Percentiles rank a stretch among this genome's conserved stretches.
Conservation (phyloP, 2,329 filamentous ascomycete species). For the Beauveria australis region DNA sequence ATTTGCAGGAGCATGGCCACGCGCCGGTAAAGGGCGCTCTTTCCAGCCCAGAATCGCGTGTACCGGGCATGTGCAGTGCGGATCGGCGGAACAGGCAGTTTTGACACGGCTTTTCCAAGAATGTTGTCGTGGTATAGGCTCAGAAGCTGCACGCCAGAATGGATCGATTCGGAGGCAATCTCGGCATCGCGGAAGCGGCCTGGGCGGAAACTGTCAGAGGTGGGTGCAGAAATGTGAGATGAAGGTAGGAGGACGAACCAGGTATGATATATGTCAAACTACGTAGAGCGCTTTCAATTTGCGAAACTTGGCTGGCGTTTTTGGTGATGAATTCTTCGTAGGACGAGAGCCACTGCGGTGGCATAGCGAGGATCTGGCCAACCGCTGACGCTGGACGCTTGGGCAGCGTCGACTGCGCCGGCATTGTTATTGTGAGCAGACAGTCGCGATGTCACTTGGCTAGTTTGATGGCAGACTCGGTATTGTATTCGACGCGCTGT, state of each 20-base stretch:
- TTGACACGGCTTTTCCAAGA: constrained; percentile 57
- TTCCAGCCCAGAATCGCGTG: constrained; percentile 57
- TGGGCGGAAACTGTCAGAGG: constrained; percentile 21
- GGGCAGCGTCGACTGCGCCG: constrained; percentile 9
- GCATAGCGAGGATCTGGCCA: constrained; percentile 43
- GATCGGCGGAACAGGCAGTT: constrained; percentile 45
- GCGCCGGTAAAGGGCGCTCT: constrained; percentile 64
- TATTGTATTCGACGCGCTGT: too few relatives aligned
- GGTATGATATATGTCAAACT: constrained; percentile 95
- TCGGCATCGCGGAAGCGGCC: constrained; percentile 86
- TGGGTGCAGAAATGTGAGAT: background rate
- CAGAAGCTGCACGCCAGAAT: constrained; percentile 81
- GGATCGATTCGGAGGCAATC: constrained; percentile 85
- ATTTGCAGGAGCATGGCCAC: constrained; percentile 79
- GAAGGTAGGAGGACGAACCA: constrained; percentile 36
- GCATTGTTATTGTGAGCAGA: constrained; percentile 1
- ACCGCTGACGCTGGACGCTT: constrained; percentile 17
- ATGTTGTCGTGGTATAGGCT: constrained; percentile 89
- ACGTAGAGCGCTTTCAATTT: constrained; percentile 87
- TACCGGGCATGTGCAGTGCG: constrained; percentile 55
- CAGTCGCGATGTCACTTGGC: background rate
- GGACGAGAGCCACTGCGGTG: constrained; percentile 58
- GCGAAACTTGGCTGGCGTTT: constrained; percentile 86
- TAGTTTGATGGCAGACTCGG: too few relatives aligned
- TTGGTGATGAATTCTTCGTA: constrained; percentile 91